phyloP scores from a whole-genome alignment of 495 filamentous ascomycete species.

The Annulohypoxylon stygium region DNA sequence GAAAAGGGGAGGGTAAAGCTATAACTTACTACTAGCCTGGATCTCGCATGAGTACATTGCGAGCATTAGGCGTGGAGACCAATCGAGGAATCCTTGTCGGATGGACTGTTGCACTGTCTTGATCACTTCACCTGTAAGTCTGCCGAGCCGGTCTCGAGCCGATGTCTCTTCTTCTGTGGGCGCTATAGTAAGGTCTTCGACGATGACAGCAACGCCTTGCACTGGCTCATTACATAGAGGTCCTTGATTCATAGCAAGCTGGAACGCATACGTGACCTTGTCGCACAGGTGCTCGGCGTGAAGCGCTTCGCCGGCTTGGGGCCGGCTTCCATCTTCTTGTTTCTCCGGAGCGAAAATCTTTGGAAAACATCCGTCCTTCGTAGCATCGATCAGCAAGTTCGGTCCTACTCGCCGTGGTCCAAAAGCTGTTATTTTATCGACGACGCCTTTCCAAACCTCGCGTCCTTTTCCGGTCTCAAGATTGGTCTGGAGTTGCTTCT shows the following conservation, averaged over 20 bases:
- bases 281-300: slow-evolving; percentile 82
- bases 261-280: slow-evolving; percentile 93
- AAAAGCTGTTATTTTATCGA: slow-evolving; percentile 89
- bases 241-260: slow-evolving; percentile 88
- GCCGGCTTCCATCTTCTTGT: slow-evolving; percentile 46
- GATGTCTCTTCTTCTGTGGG: slow-evolving; percentile 68
- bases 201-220: slow-evolving; percentile 91
- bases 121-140: slow-evolving; percentile 91
- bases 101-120: slow-evolving; percentile 88
- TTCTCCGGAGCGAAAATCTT: slow-evolving; percentile 73
- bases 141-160: slow-evolving; percentile 76
- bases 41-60: slow-evolving; percentile 99
- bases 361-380: slow-evolving; percentile 76
- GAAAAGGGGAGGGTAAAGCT: slow-evolving; percentile 2
- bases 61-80: slow-evolving; percentile 91
- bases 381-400: slow-evolving; percentile 90
- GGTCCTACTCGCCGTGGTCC: slow-evolving; percentile 87
- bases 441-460: slow-evolving; percentile 80
- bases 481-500: slow-evolving; percentile 72
- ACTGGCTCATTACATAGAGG: slow-evolving; percentile 94
- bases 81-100: slow-evolving; percentile 89
- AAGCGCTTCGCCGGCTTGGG: slow-evolving; percentile 64
- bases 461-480: slow-evolving; percentile 75
- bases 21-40: slow-evolving; percentile 84
- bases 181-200: slow-evolving; percentile 80